Conservation (phyloP, 2,329 filamentous ascomycete genomes). For the Magnaporthales sp. region DNA sequence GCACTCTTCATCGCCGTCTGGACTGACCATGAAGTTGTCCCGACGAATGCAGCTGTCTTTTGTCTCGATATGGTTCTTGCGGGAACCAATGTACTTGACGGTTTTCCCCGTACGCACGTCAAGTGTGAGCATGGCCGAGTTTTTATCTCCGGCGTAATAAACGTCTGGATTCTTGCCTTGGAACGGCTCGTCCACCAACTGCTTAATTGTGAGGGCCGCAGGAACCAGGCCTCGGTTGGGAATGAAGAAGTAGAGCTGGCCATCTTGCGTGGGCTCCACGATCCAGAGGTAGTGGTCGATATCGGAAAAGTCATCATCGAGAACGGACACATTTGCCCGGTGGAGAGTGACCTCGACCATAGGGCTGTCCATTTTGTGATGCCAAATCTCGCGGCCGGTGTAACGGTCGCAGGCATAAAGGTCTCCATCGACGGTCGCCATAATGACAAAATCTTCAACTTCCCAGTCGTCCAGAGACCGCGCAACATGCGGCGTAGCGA, state of each 20-base stretch:
- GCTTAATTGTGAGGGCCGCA: conserved; percentile 70
- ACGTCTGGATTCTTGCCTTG: conserved; percentile 69
- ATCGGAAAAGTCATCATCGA: conserved; percentile 49
- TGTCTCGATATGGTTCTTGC: conserved; percentile 2
- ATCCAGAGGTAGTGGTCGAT: conserved; percentile 92
- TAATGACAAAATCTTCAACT: conserved; percentile 99
- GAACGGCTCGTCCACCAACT: conserved; percentile 73
- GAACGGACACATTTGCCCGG: conserved; percentile 55
- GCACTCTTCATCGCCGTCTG: conserved; percentile 65
- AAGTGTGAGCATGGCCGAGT: conserved; percentile 79
- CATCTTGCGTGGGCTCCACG: conserved; percentile 83
- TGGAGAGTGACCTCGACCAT: conserved; percentile 88
- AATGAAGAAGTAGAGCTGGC: conserved; percentile 77
- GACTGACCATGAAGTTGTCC: conserved; percentile 47
- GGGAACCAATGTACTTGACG: conserved; percentile 3
- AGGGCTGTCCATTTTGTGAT: conserved; percentile 71
- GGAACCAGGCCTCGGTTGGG: conserved; percentile 57
- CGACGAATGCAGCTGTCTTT: conserved; percentile 63
- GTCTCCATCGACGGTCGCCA: conserved; percentile 99
- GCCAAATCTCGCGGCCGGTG: conserved; percentile 79
- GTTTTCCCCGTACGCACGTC: conserved; percentile 71
- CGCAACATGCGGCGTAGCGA: conserved; percentile 83
- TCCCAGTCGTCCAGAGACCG: conserved; percentile 98
- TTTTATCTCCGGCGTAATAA: conserved; percentile 86
- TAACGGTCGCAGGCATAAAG: conserved; percentile 85